Percentiles rank a stretch among this genome's conserved stretches.
These are phyloP conservation scores for Collybia nuda DNA, from an alignment of 768 basidiomycete species.

Conservation along the genomic window DNA sequence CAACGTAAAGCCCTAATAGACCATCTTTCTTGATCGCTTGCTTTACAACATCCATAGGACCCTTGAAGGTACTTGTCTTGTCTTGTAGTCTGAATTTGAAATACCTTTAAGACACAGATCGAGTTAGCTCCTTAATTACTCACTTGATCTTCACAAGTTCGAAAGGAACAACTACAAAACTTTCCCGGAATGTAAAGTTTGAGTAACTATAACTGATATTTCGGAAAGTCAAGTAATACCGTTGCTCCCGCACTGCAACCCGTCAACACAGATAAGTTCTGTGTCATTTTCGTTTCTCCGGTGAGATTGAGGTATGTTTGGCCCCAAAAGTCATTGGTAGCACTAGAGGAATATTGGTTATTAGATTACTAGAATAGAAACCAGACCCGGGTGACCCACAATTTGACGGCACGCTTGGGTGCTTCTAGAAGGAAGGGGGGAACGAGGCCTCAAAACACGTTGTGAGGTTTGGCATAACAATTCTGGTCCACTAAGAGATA, in stretches of 20 bases:
- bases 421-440: slow-evolving; percentile 95
- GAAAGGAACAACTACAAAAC: slow-evolving; percentile 93
- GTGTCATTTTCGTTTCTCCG: slow-evolving; percentile 86
- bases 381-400: slow-evolving; percentile 42
- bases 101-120: no score
- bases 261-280: slow-evolving; percentile 82
- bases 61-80: slow-evolving; percentile 85
- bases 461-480: background rate
- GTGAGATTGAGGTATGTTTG: slow-evolving; percentile 62
- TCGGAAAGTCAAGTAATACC: slow-evolving; percentile 24
- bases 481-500: slow-evolving; percentile 20
- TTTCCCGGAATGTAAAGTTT: slow-evolving; percentile 51
- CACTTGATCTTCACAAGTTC: slow-evolving; percentile 92
- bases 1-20: slow-evolving; percentile 81
- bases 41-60: slow-evolving; percentile 89
- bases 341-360: slow-evolving; percentile 36
- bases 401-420: slow-evolving; percentile 97
- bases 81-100: slow-evolving; percentile 71
- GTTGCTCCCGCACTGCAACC: slow-evolving; percentile 95
- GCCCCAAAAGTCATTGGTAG: slow-evolving; percentile 96
- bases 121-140: slow-evolving; percentile 5
- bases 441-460: slow-evolving; percentile 64
- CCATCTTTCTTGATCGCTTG: slow-evolving; percentile 79
- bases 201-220: background rate
- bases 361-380: background rate